Evolutionary conservation across 163 green algal species (phyloP).

Genomic region (Scenedesmus sp.): DNA sequence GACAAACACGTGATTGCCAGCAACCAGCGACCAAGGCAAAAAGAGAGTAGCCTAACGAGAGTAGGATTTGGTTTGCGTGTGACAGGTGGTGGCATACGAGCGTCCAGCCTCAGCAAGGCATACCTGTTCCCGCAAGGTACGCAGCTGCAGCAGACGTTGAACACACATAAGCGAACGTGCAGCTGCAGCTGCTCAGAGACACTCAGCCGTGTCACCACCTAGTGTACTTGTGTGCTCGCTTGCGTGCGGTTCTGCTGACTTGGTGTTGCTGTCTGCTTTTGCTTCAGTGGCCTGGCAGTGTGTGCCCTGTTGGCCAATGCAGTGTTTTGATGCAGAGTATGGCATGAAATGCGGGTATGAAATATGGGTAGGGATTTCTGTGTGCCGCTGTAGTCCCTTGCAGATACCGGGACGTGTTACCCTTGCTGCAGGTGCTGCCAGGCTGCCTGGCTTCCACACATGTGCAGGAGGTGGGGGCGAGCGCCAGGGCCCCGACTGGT

Average conservation of each 20-base stretch:
- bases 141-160: not conserved
- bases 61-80: not conserved
- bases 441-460: conserved; percentile 94
- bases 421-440: conserved; percentile 62
- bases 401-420: not conserved
- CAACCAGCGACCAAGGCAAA: too few species aligned
- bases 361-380: not conserved
- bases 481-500: conserved; percentile 86
- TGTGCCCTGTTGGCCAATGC: too few species aligned
- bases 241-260: not conserved
- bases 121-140: conserved; percentile 85
- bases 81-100: conserved; percentile 86
- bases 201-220: too few species aligned
- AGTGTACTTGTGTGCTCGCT: too few species aligned
- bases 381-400: not conserved
- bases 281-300: too few species aligned
- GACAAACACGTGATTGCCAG: too few species aligned
- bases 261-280: too few species aligned
- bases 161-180: too few species aligned
- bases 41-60: too few species aligned
- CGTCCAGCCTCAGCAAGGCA: conserved; percentile 92
- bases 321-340: too few species aligned
- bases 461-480: conserved; percentile 90
- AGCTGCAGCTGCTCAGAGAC: not conserved
- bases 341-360: too few species aligned